A percentile compares a stretch with the other conserved stretches of the same genome.
phyloP scores from a whole-genome alignment of 2,329 filamentous ascomycete genomes.

The Verruconis gallopava region DNA sequence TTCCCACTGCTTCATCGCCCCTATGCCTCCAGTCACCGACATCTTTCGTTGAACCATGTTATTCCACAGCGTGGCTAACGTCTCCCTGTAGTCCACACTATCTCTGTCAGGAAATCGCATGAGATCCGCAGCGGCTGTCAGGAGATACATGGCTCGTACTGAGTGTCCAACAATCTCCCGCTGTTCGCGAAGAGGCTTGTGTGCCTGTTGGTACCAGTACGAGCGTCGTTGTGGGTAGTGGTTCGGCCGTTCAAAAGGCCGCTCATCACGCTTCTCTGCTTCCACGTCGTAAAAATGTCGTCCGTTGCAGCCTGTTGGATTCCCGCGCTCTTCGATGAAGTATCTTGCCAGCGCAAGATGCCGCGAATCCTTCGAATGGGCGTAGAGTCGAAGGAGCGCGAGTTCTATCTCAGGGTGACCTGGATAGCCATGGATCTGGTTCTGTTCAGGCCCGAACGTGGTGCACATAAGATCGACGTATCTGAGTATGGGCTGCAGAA shows the following conservation, averaged over 20 bases:
- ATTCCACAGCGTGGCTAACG: slow-evolving; percentile 40
- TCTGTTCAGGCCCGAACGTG: slow-evolving; percentile 38
- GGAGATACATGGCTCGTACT: slow-evolving; percentile 47
- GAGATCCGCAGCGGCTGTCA: slow-evolving; percentile 45
- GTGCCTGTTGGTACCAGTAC: slow-evolving; percentile 44
- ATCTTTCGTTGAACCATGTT: slow-evolving; percentile 51
- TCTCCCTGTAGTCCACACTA: slow-evolving; percentile 22
- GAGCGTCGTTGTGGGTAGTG: slow-evolving; percentile 31
- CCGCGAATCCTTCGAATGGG: slow-evolving; percentile 25
- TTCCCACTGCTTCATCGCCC: slow-evolving; percentile 45
- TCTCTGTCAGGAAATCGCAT: slow-evolving; percentile 5
- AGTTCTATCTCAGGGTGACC: slow-evolving; percentile 46
- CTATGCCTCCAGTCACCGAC: slow-evolving; percentile 50
- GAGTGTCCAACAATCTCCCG: slow-evolving; percentile 44
- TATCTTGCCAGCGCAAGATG: slow-evolving; percentile 39
- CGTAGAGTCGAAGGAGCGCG: slow-evolving; percentile 33
- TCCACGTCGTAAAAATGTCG: slow-evolving; percentile 44
- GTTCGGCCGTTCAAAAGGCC: slow-evolving; percentile 33
- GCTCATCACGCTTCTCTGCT: slow-evolving; percentile 37
- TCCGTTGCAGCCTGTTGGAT: slow-evolving; percentile 35
- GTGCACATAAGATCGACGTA: slow-evolving; percentile 41
- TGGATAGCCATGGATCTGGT: slow-evolving; percentile 45
- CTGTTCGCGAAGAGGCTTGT: slow-evolving; percentile 42
- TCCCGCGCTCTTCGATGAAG: slow-evolving; percentile 47
- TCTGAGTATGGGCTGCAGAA: slow-evolving; percentile 40